phyloP scores from a whole-genome alignment of 331 rosid genomes.

The Dryas integrifolia region DNA sequence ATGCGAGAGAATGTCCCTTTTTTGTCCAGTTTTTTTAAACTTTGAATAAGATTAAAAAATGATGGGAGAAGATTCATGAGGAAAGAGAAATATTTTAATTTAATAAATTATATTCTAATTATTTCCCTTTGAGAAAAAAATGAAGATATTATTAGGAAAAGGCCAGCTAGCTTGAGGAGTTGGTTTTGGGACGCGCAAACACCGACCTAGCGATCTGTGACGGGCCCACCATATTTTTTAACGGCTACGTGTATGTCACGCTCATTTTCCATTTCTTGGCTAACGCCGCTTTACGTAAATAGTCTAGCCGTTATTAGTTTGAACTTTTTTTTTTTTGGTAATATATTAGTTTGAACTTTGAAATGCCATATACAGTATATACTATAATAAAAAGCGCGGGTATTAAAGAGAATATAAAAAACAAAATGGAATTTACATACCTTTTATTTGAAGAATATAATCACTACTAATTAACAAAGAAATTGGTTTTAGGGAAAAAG shows the following conservation, averaged over 20 bases:
- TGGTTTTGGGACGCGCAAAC: conserved; percentile 35
- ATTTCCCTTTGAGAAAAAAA: neutral
- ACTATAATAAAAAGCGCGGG: neutral
- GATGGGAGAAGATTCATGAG: conserved; percentile 8
- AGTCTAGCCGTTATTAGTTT: neutral
- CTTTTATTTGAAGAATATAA: too few species aligned
- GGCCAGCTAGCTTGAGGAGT: conserved; percentile 27
- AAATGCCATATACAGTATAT: neutral
- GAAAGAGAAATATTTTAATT: neutral
- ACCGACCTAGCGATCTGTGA: conserved; percentile 27
- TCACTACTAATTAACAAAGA: too few species aligned
- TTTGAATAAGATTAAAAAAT: neutral
- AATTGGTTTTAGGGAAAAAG: too few species aligned
- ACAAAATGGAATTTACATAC: too few species aligned
- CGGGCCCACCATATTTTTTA: conserved; percentile 12
- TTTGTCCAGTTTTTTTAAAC: neutral
- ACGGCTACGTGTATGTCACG: conserved; percentile 6
- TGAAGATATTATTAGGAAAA: neutral
- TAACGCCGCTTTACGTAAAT: conserved; percentile 12
- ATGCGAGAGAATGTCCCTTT: neutral
- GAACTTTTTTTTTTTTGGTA: too few species aligned
- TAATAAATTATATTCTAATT: neutral
- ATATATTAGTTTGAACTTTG: too few species aligned
- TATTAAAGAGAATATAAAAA: neutral
- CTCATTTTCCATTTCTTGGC: neutral